These are phyloP conservation scores for Chlorella sp. DNA, from an alignment of 139 green algal genomes.

Conservation along the genomic window DNA sequence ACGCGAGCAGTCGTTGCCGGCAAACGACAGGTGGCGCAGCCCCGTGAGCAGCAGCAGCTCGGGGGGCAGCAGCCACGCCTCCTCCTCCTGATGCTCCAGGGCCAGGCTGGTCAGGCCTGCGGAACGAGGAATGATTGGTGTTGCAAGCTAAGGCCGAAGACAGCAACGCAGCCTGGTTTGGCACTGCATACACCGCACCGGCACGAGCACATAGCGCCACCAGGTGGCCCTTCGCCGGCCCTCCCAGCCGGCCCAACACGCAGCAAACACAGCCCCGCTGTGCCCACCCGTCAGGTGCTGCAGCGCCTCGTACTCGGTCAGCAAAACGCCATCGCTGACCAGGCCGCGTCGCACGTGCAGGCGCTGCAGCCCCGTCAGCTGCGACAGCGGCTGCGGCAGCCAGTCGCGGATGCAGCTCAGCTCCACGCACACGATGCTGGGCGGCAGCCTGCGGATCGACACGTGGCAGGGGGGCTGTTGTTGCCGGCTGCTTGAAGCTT, in stretches of 20 bases:
- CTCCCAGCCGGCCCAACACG: too few species aligned
- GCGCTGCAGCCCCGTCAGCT: slow-evolving; percentile 19
- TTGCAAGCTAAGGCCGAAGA: too few species aligned
- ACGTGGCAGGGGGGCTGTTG: background rate
- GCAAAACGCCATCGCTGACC: slow-evolving; percentile 18
- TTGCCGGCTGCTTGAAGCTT: background rate
- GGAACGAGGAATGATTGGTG: background rate
- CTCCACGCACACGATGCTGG: background rate
- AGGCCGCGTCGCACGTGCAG: slow-evolving; percentile 3
- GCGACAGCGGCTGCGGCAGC: slow-evolving; percentile 18
- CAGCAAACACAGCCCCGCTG: background rate
- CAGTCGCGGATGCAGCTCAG: slow-evolving; percentile 15
- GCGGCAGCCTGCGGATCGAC: slow-evolving; percentile 7
- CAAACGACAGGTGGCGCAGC: slow-evolving; percentile 28
- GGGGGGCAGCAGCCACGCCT: slow-evolving; percentile 16
- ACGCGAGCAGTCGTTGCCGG: slow-evolving; percentile 31
- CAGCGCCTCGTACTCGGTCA: slow-evolving; percentile 14
- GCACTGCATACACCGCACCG: background rate
- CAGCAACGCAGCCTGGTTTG: background rate
- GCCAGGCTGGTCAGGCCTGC: slow-evolving; percentile 17
- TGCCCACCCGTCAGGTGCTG: background rate
- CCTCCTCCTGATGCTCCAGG: slow-evolving; percentile 28
- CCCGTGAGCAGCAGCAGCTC: slow-evolving; percentile 18
- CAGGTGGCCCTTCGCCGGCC: too few species aligned
- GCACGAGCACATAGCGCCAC: background rate